These are phyloP conservation scores for Cystofilobasidium bisporidii DNA, from an alignment of 768 basidiomycete genomes.

Conservation along the genomic window DNA sequence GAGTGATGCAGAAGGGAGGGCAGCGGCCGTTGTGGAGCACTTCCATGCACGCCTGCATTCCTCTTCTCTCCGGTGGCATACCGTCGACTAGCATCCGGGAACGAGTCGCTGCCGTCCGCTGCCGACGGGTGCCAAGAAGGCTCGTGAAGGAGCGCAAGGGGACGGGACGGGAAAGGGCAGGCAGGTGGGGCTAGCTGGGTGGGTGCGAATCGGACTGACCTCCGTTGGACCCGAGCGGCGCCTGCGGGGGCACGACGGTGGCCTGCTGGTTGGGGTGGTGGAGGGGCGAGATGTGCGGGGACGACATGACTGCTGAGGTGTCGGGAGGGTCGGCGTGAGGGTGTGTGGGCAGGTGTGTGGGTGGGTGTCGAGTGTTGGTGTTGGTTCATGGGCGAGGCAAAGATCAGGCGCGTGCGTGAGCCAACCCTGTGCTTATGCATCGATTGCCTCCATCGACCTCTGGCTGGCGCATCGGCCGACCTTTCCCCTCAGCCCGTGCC, in stretches of 20 bases:
- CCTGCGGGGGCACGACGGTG: constrained; percentile 65
- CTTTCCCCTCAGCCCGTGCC: too few relatives aligned
- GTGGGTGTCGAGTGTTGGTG: not conserved
- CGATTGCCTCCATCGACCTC: too few relatives aligned
- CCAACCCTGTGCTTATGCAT: too few relatives aligned
- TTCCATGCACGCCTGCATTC: not conserved
- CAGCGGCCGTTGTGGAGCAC: not conserved
- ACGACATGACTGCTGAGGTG: constrained; percentile 51
- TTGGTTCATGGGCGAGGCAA: not conserved
- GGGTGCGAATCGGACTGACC: constrained; percentile 41
- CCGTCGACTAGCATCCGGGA: too few relatives aligned
- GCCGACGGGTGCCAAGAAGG: too few relatives aligned
- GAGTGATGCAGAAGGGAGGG: not conserved
- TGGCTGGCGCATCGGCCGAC: too few relatives aligned
- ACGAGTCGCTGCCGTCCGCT: too few relatives aligned
- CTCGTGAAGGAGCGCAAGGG: too few relatives aligned
- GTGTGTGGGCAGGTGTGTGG: too few relatives aligned
- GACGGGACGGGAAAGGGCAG: not conserved
- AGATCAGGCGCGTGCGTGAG: too few relatives aligned
- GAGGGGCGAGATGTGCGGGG: constrained; percentile 66
- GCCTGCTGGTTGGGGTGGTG: constrained; percentile 78
- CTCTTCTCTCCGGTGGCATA: too few relatives aligned
- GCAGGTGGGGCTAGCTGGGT: not conserved
- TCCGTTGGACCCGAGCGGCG: constrained; percentile 61
- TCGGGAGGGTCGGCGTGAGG: constrained; percentile 14